Evolutionary conservation across 495 filamentous ascomycete genomes (phyloP), one percentile per base, ranked within the genome.

Genomic region (Xylaria curta): DNA sequence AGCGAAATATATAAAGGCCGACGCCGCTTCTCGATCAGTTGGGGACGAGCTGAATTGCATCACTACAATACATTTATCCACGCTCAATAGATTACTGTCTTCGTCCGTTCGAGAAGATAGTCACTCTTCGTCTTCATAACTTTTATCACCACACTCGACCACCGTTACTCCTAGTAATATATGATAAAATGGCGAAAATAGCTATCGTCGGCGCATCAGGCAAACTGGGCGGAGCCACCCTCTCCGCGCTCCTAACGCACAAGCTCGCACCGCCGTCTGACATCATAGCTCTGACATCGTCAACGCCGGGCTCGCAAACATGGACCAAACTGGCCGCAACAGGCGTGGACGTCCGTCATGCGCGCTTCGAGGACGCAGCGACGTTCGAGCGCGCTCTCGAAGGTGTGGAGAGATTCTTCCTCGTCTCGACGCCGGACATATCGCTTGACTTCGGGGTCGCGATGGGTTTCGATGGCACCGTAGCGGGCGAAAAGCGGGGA

Each of bases 401-500:
- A 0, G 86, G 82, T 59, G 82, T 84, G 66, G 75, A 78, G 36
- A 76, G 76, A 28, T 73, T 90, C 46, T 87, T 88, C 75, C 82
- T 89, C 21, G 83, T 89, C 26, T 88, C 86, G 6, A 77, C 75
- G 56, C 76, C 76, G 70, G 66, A 71, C 59, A 68, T 78, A 70
- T 67, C 51, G 33, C 67, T 78, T 1, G 76, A 78, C 40, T 78
- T 72, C 61, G 70, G 70, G 1, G 54, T 31, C 64, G 53, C 40
- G 28, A 28, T 63, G 54, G 61, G 59, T 40, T 60, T 44, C 62
- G 69, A 71, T 62, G 69, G 69, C 53, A 71, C 62, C 12, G 58
- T 19, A 6, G 61, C 31, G 0, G 13, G 21, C 28, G 80, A 76
- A 1, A 79, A 76, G 31, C 12, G 74, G 12, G 84, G 84, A 7